Percentiles rank a stretch among this genome's conserved stretches.
Evolutionary conservation across 257 asterid species (phyloP).

Genomic region (Galeopsis tetrahit): DNA sequence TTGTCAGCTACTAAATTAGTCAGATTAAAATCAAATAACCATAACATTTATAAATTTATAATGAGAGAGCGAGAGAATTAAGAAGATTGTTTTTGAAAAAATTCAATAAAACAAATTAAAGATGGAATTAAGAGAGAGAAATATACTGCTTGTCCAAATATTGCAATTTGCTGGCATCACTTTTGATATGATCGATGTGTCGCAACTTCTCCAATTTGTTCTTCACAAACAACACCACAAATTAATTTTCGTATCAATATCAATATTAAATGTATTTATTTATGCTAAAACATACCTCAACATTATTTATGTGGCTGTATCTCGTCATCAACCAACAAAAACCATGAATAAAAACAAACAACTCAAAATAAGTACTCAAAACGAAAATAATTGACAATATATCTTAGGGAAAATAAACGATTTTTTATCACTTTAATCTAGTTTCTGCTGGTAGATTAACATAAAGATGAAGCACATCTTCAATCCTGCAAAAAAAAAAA

Average conservation of each 20-base stretch:
- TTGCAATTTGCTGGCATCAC: slow-evolving; percentile 48
- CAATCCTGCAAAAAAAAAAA: slow-evolving; percentile 41
- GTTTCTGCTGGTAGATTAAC: slow-evolving; percentile 46
- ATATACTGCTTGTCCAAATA: slow-evolving; percentile 59
- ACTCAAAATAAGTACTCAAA: background rate
- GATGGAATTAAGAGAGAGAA: background rate
- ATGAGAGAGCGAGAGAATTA: background rate
- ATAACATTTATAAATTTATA: background rate
- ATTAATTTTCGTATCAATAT: background rate
- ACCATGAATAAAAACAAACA: background rate
- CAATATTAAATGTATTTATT: background rate
- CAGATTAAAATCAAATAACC: background rate
- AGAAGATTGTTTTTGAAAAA: no score
- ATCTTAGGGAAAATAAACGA: background rate
- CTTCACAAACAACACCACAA: slow-evolving; percentile 32
- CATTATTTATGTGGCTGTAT: slow-evolving; percentile 48
- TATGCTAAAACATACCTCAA: slow-evolving; percentile 51
- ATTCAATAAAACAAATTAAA: background rate
- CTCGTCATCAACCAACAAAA: slow-evolving; percentile 15
- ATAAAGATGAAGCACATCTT: slow-evolving; percentile 52
- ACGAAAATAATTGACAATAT: background rate
- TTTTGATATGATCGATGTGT: slow-evolving; percentile 41
- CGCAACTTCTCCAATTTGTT: slow-evolving; percentile 52
- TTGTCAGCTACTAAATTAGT: slow-evolving; percentile 1
- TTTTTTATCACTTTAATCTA: slow-evolving; percentile 43